phyloP scores from a whole-genome alignment of 495 filamentous ascomycete genomes.

The Cercophora scortea region DNA sequence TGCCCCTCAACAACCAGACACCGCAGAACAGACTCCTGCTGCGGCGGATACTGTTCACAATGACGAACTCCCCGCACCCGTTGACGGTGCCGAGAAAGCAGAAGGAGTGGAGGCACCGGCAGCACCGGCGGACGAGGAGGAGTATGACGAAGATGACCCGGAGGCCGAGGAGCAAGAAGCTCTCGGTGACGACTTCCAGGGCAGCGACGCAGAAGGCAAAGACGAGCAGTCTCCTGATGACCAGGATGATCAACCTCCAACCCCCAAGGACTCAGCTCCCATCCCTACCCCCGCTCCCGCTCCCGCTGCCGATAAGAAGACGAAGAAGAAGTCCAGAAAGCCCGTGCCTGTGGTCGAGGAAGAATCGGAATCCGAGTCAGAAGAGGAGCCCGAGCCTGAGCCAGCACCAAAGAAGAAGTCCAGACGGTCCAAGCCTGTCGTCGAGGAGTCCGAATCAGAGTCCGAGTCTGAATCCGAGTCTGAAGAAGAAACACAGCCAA shows the following conservation, averaged over 20 bases:
- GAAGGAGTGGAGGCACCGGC: not conserved
- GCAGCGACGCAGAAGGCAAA: not conserved
- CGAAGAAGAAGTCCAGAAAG: not conserved
- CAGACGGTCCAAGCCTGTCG: not conserved
- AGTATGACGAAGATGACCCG: slow-evolving; percentile 5
- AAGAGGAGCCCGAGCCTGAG: slow-evolving; percentile 5
- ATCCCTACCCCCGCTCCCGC: too few relatives aligned
- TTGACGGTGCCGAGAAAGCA: not conserved
- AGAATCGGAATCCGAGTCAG: not conserved
- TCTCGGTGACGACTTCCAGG: too few relatives aligned
- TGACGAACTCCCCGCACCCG: not conserved
- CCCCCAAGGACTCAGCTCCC: too few relatives aligned
- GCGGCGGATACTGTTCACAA: not conserved
- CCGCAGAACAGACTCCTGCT: not conserved
- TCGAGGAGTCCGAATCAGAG: slow-evolving; percentile 10
- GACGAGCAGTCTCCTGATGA: not conserved
- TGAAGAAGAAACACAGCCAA: slow-evolving; percentile 25
- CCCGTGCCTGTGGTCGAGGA: not conserved
- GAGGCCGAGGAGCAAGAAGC: slow-evolving; percentile 1
- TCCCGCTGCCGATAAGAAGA: not conserved
- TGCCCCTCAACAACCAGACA: slow-evolving; percentile 4
- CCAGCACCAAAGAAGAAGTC: not conserved
- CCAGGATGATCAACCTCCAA: not conserved
- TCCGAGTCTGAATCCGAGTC: slow-evolving; percentile 4
- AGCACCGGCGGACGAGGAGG: not conserved